Conservation (phyloP, 139 green algal species). For the Trebouxia sp. region DNA sequence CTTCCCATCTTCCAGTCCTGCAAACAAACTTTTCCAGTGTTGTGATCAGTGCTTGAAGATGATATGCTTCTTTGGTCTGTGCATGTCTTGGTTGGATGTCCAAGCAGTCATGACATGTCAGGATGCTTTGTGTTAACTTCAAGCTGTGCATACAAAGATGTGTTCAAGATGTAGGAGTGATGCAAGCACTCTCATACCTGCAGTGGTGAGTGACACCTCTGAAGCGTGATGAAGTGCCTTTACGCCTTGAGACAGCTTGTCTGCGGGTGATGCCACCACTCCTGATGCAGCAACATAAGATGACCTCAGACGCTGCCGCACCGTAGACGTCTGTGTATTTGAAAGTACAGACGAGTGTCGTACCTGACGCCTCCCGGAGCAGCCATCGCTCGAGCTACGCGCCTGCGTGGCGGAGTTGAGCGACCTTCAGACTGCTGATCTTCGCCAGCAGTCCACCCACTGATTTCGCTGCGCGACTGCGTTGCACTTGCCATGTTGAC, state of each 20-base stretch:
- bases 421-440: not conserved
- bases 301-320: not conserved
- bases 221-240: conserved; percentile 35
- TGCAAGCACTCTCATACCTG: conserved; percentile 48
- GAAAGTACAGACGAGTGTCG: not conserved
- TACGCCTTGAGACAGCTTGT: not conserved
- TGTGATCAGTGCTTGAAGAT: not conserved
- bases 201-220: conserved; percentile 88
- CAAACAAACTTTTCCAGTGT: too few relatives aligned
- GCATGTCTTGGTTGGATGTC: not conserved
- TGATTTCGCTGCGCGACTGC: too few relatives aligned
- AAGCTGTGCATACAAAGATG: not conserved
- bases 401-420: not conserved
- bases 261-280: not conserved
- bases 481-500: too few relatives aligned
- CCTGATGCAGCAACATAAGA: not conserved
- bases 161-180: not conserved
- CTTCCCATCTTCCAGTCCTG: conserved; percentile 68
- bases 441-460: not conserved
- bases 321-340: not conserved
- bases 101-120: not conserved
- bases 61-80: not conserved
- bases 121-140: not conserved
- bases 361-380: not conserved
- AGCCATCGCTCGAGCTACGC: not conserved